phyloP scores from a whole-genome alignment of 768 basidiomycete species.

The Pisolithus sp. region DNA sequence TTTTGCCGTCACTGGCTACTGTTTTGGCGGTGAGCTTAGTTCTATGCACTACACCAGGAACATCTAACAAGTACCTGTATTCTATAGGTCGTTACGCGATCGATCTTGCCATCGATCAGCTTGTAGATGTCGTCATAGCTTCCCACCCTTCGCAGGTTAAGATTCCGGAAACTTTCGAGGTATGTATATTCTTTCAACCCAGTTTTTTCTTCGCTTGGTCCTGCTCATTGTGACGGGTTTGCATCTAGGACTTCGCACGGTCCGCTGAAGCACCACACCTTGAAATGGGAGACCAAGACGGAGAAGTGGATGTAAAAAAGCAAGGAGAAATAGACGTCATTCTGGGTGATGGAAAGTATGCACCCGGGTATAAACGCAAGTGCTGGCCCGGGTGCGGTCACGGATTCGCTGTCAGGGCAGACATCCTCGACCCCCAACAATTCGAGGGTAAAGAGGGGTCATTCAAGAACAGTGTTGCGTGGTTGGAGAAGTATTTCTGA shows the following conservation, averaged over 20 bases:
- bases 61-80: neutral
- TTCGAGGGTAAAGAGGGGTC: conserved; percentile 37
- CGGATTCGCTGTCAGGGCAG: conserved; percentile 41
- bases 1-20: conserved; percentile 38
- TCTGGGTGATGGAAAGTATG: conserved; percentile 33
- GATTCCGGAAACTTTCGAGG: conserved; percentile 34
- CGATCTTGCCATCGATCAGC: conserved; percentile 39
- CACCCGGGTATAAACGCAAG: conserved; percentile 31
- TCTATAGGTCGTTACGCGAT: conserved; percentile 34
- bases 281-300: conserved; percentile 34
- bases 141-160: conserved; percentile 43
- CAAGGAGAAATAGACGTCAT: conserved; percentile 32
- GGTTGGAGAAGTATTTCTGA: conserved; percentile 28
- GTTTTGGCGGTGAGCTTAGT: conserved; percentile 29
- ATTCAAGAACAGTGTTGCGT: conserved; percentile 33
- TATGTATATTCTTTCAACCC: neutral
- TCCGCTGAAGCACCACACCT: conserved; percentile 40
- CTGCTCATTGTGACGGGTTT: neutral
- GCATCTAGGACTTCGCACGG: conserved; percentile 27
- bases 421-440: conserved; percentile 25
- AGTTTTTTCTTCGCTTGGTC: neutral
- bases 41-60: neutral
- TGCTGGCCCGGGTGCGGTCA: conserved; percentile 35
- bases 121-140: conserved; percentile 33
- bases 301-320: conserved; percentile 26